phyloP scores from a whole-genome alignment of 192 early-diverging fungal species.

The Fimicolochytrium jonesii region DNA sequence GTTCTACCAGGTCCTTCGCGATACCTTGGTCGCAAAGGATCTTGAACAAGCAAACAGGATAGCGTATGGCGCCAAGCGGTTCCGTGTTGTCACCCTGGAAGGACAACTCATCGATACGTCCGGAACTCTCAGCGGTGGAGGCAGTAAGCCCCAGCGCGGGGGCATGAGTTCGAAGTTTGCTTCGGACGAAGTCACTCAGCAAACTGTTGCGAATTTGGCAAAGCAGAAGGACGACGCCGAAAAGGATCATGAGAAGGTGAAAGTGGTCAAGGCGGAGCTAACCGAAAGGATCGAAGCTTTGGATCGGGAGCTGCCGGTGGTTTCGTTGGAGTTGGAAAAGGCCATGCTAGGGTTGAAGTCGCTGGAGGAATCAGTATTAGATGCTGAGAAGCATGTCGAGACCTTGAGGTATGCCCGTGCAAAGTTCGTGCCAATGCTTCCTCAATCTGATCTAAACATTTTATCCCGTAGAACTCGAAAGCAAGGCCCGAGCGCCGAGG shows the following conservation, averaged over 20 bases:
- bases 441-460: not conserved
- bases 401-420: constrained; percentile 40
- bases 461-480: constrained; percentile 35
- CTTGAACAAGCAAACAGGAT: constrained; percentile 82
- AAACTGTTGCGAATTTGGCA: constrained; percentile 49
- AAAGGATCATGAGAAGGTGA: not conserved
- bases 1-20: constrained; percentile 79
- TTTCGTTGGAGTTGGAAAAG: constrained; percentile 4
- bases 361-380: constrained; percentile 51
- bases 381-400: constrained; percentile 63
- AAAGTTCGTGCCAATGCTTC: not conserved
- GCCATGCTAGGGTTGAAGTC: constrained; percentile 21
- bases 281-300: constrained; percentile 9
- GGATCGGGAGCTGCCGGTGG: constrained; percentile 15
- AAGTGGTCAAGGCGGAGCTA: not conserved
- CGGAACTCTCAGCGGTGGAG: constrained; percentile 94
- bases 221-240: constrained; percentile 21
- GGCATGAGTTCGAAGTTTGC: constrained; percentile 81
- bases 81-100: constrained; percentile 89
- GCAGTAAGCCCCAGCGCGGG: constrained; percentile 66
- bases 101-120: constrained; percentile 87
- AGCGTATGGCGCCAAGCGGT: constrained; percentile 71
- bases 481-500: constrained; percentile 47
- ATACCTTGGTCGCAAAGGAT: constrained; percentile 85
- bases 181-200: constrained; percentile 7